Evolutionary conservation across 2,329 filamentous ascomycete genomes (phyloP).

Genomic region (Fusarium humuli): DNA sequence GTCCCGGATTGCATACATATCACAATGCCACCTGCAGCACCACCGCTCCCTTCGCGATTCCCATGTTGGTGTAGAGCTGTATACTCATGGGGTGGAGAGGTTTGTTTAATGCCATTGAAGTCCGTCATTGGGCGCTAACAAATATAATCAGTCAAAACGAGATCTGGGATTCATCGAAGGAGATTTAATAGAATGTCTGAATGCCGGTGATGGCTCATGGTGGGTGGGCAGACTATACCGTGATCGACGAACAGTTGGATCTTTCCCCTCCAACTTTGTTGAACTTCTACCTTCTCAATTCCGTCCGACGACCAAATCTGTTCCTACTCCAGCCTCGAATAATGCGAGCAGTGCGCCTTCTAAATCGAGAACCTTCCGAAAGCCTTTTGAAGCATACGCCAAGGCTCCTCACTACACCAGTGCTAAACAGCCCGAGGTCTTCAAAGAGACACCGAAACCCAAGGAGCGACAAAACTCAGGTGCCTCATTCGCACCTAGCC

Average conservation of each 20-base stretch:
- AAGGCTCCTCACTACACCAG: constrained; percentile 75
- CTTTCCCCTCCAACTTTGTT: constrained; percentile 98
- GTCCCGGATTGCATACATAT: constrained; percentile 33
- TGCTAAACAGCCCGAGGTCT: constrained; percentile 70
- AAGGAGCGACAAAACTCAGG: constrained; percentile 56
- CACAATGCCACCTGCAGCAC: constrained; percentile 66
- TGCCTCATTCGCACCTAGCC: constrained; percentile 51
- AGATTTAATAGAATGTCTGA: constrained; percentile 97
- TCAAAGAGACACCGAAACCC: constrained; percentile 58
- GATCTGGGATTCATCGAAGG: constrained; percentile 98
- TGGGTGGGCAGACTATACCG: constrained; percentile 94
- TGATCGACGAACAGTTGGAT: constrained; percentile 88
- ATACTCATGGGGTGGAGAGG: constrained; percentile 94
- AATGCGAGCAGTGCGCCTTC: constrained; percentile 65
- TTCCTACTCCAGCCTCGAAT: constrained; percentile 67
- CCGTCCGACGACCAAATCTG: constrained; percentile 75
- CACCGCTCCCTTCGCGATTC: constrained; percentile 78
- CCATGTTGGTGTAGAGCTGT: constrained; percentile 92
- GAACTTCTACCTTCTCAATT: constrained; percentile 88
- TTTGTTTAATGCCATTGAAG: constrained; percentile 46
- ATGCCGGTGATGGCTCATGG: constrained; percentile 97
- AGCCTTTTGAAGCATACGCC: constrained; percentile 74
- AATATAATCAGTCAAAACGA: constrained; percentile 75
- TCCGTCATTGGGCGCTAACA: constrained; percentile 37
- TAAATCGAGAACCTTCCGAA: constrained; percentile 73